Conservation (phyloP, 1,139 yeast genomes). For the Arxiozyma telluris region DNA sequence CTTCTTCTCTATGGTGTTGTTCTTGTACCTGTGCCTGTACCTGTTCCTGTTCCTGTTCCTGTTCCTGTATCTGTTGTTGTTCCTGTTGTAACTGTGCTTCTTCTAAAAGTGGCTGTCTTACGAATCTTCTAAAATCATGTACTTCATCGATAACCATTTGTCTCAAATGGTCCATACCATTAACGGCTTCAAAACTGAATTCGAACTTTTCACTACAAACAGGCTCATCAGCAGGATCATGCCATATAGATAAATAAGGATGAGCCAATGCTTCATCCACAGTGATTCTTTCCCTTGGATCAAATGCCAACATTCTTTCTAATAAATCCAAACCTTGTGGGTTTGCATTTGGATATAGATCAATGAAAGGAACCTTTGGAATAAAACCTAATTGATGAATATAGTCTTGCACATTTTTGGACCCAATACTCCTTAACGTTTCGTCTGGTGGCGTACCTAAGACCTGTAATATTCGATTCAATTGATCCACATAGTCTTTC, state of each 20-base stretch:
- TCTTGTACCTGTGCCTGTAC: slow-evolving; percentile 19
- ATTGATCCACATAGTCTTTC: slow-evolving; percentile 89
- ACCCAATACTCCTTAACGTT: slow-evolving; percentile 77
- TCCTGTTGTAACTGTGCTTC: slow-evolving; percentile 35
- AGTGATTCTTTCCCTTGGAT: slow-evolving; percentile 78
- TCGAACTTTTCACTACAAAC: slow-evolving; percentile 78
- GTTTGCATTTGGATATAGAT: slow-evolving; percentile 75
- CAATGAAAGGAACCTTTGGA: slow-evolving; percentile 68
- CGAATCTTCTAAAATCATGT: slow-evolving; percentile 68
- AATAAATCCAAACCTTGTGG: slow-evolving; percentile 82
- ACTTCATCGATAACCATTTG: slow-evolving; percentile 80
- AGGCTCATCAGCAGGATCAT: slow-evolving; percentile 93
- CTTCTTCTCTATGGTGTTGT: slow-evolving; percentile 1
- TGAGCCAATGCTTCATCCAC: slow-evolving; percentile 87
- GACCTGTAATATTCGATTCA: slow-evolving; percentile 75
- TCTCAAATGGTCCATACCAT: slow-evolving; percentile 71
- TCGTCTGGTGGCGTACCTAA: slow-evolving; percentile 90
- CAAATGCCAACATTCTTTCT: slow-evolving; percentile 75
- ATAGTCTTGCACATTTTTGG: slow-evolving; percentile 85
- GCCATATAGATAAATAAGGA: slow-evolving; percentile 90
- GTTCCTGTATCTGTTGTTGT: slow-evolving; percentile 4
- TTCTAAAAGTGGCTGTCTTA: slow-evolving; percentile 57
- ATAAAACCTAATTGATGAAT: slow-evolving; percentile 78
- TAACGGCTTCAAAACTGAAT: slow-evolving; percentile 80
- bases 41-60: slow-evolving; percentile 18